Conservation (phyloP, 257 asterid species). For the Salvia miltiorrhiza region DNA sequence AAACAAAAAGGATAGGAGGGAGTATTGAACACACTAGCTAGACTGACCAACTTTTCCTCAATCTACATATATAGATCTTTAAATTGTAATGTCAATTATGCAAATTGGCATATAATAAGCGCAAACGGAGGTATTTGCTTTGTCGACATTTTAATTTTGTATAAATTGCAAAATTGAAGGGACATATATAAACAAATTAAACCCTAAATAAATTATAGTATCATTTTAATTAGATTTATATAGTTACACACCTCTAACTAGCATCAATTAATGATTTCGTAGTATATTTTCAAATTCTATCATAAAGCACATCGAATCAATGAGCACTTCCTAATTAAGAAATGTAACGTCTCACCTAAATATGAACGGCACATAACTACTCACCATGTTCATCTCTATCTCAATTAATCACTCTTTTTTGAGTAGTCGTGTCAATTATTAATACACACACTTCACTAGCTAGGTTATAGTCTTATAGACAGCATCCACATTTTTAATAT, state of each 20-base stretch:
- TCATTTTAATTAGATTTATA: too few species aligned
- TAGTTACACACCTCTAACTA: neutral
- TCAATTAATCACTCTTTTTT: neutral
- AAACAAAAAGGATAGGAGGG: too few species aligned
- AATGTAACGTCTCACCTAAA: constrained; percentile 22
- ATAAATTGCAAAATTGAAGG: too few species aligned
- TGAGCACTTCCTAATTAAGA: neutral
- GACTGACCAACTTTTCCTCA: too few species aligned
- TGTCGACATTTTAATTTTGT: too few species aligned
- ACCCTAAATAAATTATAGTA: too few species aligned
- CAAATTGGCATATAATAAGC: too few species aligned
- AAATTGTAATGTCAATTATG: too few species aligned
- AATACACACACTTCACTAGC: constrained; percentile 11
- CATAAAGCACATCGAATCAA: neutral
- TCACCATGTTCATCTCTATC: neutral
- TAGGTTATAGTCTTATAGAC: constrained; percentile 3
- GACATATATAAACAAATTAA: too few species aligned
- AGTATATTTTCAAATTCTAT: neutral
- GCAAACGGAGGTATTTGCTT: too few species aligned
- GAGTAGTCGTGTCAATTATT: constrained; percentile 36
- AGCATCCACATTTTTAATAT: neutral
- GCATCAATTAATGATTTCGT: neutral
- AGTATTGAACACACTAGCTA: too few species aligned
- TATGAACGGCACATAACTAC: neutral
- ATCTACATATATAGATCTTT: too few species aligned